Evolutionary conservation across 2,329 filamentous ascomycete species (phyloP).

Genomic region (Colletotrichum truncatum): DNA sequence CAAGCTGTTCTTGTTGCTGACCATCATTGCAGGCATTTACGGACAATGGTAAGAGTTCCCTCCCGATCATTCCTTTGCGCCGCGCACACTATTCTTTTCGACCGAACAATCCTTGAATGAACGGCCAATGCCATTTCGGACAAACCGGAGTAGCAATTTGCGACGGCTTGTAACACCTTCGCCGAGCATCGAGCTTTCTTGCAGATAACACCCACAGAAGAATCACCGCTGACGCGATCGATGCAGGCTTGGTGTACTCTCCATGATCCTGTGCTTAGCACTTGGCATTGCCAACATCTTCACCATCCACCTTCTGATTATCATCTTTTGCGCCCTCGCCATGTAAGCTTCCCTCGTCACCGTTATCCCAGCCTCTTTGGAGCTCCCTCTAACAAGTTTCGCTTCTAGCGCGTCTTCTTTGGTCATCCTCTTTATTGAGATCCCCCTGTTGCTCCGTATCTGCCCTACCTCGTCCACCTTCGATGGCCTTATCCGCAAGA

Average conservation of each 20-base stretch:
- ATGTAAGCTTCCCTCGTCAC: conserved; percentile 58
- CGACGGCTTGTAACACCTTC: neutral
- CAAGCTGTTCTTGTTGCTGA: conserved; percentile 41
- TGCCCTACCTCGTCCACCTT: conserved; percentile 94
- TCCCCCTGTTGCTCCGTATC: conserved; percentile 94
- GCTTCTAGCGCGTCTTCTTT: conserved; percentile 72
- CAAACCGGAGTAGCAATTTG: neutral
- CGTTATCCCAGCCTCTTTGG: neutral
- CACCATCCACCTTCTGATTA: conserved; percentile 55
- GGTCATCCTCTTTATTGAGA: conserved; percentile 85
- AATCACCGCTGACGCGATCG: conserved; percentile 31
- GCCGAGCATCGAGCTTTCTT: too few relatives aligned
- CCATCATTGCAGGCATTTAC: conserved; percentile 68
- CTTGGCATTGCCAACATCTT: conserved; percentile 76
- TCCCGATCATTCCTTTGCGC: neutral
- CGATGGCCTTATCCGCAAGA: conserved; percentile 87
- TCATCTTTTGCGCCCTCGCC: conserved; percentile 62
- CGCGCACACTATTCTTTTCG: neutral
- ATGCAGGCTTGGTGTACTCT: conserved; percentile 73
- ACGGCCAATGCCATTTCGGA: neutral
- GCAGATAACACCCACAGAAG: too few relatives aligned
- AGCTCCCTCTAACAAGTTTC: neutral
- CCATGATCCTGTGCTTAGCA: conserved; percentile 76
- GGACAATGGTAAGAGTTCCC: conserved; percentile 73
- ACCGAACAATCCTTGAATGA: too few relatives aligned